Percentiles rank a stretch among this genome's conserved stretches.
phyloP scores from a whole-genome alignment of 139 green algal species.

The Dunaliella sp. region DNA sequence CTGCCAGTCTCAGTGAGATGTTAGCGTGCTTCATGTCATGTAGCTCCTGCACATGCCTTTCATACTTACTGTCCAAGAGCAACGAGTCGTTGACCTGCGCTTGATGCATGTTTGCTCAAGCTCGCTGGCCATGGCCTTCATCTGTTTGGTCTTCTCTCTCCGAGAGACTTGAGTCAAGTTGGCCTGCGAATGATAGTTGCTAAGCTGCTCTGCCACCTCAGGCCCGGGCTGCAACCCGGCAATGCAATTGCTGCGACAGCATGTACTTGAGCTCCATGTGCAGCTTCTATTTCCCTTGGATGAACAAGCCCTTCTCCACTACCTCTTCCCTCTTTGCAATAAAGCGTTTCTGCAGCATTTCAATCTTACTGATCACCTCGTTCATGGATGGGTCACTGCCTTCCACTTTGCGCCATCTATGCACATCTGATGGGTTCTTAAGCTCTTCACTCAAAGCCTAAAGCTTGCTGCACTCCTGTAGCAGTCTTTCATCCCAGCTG shows the following conservation, averaged over 20 bases:
- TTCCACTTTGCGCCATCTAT: slow-evolving; percentile 91
- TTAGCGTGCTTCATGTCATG: slow-evolving; percentile 77
- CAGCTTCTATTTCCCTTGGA: slow-evolving; percentile 91
- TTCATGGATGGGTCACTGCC: slow-evolving; percentile 84
- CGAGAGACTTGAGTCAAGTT: no score
- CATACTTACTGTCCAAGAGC: no score
- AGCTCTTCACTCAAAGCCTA: slow-evolving; percentile 89
- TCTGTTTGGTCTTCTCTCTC: slow-evolving; percentile 90
- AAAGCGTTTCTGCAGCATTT: slow-evolving; percentile 89
- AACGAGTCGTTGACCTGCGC: slow-evolving; percentile 84
- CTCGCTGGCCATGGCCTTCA: slow-evolving; percentile 88
- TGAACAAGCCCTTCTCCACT: slow-evolving; percentile 84
- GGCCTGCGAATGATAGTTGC: slow-evolving; percentile 49
- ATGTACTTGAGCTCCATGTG: slow-evolving; percentile 92
- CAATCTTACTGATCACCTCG: slow-evolving; percentile 95
- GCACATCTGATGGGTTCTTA: slow-evolving; percentile 94
- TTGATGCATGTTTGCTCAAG: slow-evolving; percentile 94
- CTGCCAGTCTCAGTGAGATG: no score
- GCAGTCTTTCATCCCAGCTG: slow-evolving; percentile 76
- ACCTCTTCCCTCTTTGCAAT: slow-evolving; percentile 90
- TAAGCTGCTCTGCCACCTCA: slow-evolving; percentile 53
- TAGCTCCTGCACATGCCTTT: slow-evolving; percentile 78
- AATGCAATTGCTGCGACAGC: slow-evolving; percentile 69
- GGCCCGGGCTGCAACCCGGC: slow-evolving; percentile 85
- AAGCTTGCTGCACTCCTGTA: slow-evolving; percentile 73